Evolutionary conservation across 2,329 filamentous ascomycete genomes (phyloP).

Genomic region (Celoporthe dispersa): DNA sequence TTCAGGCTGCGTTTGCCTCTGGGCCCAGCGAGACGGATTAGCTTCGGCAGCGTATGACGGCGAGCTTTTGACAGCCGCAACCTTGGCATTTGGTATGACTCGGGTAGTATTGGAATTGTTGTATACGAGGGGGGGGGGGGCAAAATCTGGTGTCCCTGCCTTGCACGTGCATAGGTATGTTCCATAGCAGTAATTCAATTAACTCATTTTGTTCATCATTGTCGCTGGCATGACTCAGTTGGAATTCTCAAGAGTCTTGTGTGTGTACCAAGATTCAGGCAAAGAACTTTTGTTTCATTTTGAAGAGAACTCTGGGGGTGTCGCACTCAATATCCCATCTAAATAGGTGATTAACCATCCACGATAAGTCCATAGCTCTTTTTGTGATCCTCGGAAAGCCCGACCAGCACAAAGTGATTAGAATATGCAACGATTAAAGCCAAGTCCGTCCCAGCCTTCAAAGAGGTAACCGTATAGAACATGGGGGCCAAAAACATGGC

Average conservation of each 20-base stretch:
- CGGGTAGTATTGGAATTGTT: background rate
- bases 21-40: background rate
- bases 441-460: background rate
- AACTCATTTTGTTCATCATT: background rate
- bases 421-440: background rate
- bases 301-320: background rate
- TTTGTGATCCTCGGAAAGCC: background rate
- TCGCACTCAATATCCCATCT: background rate
- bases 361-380: background rate
- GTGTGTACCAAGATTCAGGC: background rate
- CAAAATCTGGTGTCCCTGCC: background rate
- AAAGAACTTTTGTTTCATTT: constrained; percentile 11
- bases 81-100: constrained; percentile 1
- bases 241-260: background rate
- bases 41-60: background rate
- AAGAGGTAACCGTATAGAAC: background rate
- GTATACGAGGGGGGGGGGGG: background rate
- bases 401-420: background rate
- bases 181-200: background rate
- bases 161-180: background rate
- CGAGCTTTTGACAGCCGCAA: constrained; percentile 1
- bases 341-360: background rate
- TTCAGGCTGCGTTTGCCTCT: background rate
- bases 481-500: background rate
- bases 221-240: background rate